These are phyloP conservation scores for Umbelopsis ramanniana DNA, from an alignment of 192 early-diverging fungal species.

Conservation along the genomic window DNA sequence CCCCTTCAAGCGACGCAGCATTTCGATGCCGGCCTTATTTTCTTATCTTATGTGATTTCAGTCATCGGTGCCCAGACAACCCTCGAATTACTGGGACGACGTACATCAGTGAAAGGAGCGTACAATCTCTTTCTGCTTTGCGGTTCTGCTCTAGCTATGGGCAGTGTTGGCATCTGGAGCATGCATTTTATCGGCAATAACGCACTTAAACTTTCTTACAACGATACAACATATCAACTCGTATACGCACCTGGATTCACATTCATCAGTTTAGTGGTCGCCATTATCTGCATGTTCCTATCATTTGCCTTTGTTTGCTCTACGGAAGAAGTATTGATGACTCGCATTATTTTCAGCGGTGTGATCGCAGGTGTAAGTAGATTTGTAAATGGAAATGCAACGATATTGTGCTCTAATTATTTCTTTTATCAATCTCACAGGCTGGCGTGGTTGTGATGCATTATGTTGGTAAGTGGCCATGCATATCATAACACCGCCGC, in stretches of 20 bases:
- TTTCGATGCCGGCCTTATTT: conserved; percentile 34
- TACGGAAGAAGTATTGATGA: conserved; percentile 37
- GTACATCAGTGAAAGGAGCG: conserved; percentile 36
- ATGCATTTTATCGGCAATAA: conserved; percentile 53
- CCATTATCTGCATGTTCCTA: conserved; percentile 35
- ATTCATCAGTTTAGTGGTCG: conserved; percentile 35
- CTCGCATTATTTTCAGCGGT: conserved; percentile 42
- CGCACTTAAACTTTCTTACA: conserved; percentile 28
- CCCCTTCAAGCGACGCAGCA: conserved; percentile 21
- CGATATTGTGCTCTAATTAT: background rate
- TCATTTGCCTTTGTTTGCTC: conserved; percentile 40
- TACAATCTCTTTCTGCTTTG: conserved; percentile 41
- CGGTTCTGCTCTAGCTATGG: conserved; percentile 44
- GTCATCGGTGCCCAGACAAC: conserved; percentile 46
- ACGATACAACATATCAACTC: conserved; percentile 25
- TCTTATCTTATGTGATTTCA: conserved; percentile 41
- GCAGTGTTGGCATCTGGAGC: conserved; percentile 47
- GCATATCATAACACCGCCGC: background rate
- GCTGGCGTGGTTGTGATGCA: conserved; percentile 42
- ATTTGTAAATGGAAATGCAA: background rate
- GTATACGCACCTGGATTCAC: conserved; percentile 40
- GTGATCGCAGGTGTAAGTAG: conserved; percentile 37
- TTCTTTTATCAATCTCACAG: conserved; percentile 27
- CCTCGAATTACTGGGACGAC: conserved; percentile 42
- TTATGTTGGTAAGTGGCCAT: conserved; percentile 34